Evolutionary conservation across 1,284 basidiomycete genomes (phyloP).

Genomic region (Trichosporon sp.): DNA sequence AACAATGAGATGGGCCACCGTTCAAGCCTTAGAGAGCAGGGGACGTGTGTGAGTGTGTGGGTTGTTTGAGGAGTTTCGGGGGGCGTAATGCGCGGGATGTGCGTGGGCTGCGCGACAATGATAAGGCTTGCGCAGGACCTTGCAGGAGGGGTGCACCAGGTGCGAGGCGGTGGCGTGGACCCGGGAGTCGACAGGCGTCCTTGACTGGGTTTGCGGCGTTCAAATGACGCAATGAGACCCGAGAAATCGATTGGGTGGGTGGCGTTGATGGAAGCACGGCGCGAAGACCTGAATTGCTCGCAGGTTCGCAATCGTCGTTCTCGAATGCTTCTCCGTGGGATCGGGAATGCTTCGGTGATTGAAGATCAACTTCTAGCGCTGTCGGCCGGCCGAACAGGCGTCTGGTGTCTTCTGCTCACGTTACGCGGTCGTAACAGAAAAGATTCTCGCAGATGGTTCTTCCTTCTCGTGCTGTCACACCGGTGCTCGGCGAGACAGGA

Average conservation of each 20-base stretch:
- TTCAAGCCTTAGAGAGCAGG: background rate
- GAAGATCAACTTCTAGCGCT: background rate
- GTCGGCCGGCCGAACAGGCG: background rate
- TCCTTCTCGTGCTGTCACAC: background rate
- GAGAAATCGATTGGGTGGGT: background rate
- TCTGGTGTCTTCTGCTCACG: background rate
- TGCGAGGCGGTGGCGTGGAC: background rate
- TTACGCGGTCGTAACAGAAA: background rate
- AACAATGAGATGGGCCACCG: background rate
- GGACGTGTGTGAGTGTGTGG: background rate
- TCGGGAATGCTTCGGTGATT: background rate
- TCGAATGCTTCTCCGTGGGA: background rate
- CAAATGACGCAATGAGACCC: background rate
- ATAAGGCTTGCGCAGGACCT: background rate
- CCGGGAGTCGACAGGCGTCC: background rate
- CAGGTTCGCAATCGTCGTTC: background rate
- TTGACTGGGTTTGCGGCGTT: background rate
- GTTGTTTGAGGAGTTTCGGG: background rate
- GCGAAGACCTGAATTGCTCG: background rate
- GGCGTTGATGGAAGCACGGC: background rate
- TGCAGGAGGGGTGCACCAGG: background rate
- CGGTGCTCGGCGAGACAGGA: background rate
- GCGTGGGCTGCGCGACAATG: background rate
- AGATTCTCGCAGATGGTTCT: background rate
- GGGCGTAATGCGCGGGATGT: background rate